Evolutionary conservation across 495 filamentous ascomycete species (phyloP), one percentile per base, ranked within the genome.

Genomic region (Aspergillus conjunctus): DNA sequence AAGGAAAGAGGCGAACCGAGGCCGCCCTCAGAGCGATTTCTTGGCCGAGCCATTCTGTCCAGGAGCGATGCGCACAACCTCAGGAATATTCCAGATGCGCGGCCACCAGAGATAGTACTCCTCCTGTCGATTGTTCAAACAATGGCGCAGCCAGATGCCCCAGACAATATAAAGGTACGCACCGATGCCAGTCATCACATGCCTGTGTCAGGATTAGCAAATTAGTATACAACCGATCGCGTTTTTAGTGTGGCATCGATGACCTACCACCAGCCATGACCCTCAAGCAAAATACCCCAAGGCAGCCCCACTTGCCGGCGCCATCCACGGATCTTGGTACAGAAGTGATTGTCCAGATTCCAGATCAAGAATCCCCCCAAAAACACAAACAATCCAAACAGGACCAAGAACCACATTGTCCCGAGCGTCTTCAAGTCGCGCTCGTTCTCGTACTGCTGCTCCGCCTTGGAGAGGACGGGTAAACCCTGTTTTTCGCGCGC

Each of bases 231-330:
- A 14, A 33, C 26, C n/a, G 1, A 33, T 8, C n/a, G 3, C 1
- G 18, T 34, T 31, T 21, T 15, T 15, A 37, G 33, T 18, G 51
- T 18, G 49, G 20, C 44, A 26, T 37, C 39, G 18, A 46, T 43
- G 34, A 87, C 85, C 76, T 88, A 94, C 93, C 94, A 98, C 94
- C 94, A 98, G 11, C 92, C 94, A 78, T 98, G 94, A 0, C 92
- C 93, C 73, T 98, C 94, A 3, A 97, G 76, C 11, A 97, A 57
- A 9, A 95, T 82, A 1, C 93, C 91, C 94, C 94, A 98, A 0
- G 94, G 94, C 44, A 98, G 76, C 20, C 88, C 87, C 39, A 97
- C 73, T 52, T 83, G 70, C 56, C 87, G 85, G 61, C 93, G 85
- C 85, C 88, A 92, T 12, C 56, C 65, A 10, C 88, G 82, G 53